These are phyloP conservation scores for Babesia gibsoni DNA, from an alignment of 169 alveolate species.

Conservation along the genomic window DNA sequence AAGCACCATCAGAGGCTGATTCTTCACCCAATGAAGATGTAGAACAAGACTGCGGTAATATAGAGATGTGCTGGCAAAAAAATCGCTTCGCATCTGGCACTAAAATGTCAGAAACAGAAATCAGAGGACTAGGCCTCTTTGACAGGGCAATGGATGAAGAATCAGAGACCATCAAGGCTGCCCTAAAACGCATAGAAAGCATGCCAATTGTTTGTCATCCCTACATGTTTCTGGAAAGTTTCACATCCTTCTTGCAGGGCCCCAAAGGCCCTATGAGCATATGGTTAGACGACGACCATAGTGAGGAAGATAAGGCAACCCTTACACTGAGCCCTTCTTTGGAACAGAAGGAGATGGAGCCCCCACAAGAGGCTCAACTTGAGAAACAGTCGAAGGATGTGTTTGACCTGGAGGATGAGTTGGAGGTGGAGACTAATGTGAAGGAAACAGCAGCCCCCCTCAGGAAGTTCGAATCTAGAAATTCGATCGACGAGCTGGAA, in stretches of 20 bases:
- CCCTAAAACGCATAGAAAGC: background rate
- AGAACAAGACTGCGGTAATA: background rate
- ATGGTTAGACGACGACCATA: conserved; percentile 9
- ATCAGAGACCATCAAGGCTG: background rate
- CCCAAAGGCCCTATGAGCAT: background rate
- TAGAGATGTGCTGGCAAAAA: conserved; percentile 11
- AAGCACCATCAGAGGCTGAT: background rate
- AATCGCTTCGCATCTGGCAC: background rate
- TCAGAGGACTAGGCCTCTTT: conserved; percentile 9
- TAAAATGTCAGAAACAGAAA: background rate
- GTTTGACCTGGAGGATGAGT: background rate
- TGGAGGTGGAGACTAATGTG: background rate
- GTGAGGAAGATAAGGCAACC: too few species aligned
- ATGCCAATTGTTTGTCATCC: background rate
- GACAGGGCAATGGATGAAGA: background rate
- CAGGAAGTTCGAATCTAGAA: background rate
- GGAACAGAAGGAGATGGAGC: background rate
- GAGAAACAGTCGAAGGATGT: background rate
- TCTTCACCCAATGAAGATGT: background rate
- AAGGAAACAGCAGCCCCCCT: background rate
- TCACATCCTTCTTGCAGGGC: background rate
- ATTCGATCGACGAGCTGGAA: conserved; percentile 35
- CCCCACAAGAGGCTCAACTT: background rate
- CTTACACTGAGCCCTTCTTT: background rate
- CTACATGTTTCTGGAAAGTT: conserved; percentile 9